Base-by-base conservation (phyloP, 2,329 filamentous ascomycete species). In the Cercospora berteroae region DNA sequence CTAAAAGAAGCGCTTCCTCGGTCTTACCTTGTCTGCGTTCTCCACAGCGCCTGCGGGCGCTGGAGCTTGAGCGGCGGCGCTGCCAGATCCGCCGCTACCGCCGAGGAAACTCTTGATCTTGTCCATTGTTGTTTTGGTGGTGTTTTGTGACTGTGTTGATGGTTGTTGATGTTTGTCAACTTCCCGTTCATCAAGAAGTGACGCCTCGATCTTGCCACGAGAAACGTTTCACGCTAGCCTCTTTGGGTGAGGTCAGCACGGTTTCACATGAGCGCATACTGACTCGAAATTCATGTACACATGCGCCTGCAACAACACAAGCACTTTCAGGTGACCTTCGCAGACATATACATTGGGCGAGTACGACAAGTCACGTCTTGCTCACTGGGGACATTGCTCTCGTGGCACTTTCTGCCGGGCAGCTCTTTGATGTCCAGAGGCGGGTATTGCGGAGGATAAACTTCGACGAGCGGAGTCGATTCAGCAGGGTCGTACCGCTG, bases 81-180 rank as follows among this genome's bases (percentile, higher is more conserved):
- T 33, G 20, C 60, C 59, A 60, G 67, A 50, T 65, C 70, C 70
- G 68, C 66, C 31, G 58, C 62, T 50, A 27, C 70, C 67, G 39
- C 67, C 65, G 55, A 72, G 67, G 59, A 72, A 58, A 48, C 69
- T 70, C 69, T 71, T 72, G 58, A 72, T 57, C 61, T 72, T 72
- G 58, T 72, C 71, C 70, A 72, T 72, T 12, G 1, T 48, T 60
- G 58, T 44, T 55, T 55, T 63, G 39, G 36, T 52, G 27, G n/a
- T 20, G 50, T 42, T 3, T 42, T n/a, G 36, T n/a, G 16, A n/a
- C 27, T 39, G 42, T 23, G 20, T 60, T 12, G 31, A 60, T 42
- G 23, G 10, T 36, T 29, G 8, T 55, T n/a, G 48, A 55, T 27
- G 48, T 16, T 27, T n/a, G 48, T 20, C 27, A 8, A 8, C 18